A percentile compares a stretch with the other conserved stretches of the same genome.
Evolutionary conservation across 352 stramenopile genomes (phyloP).

Genomic region (Pythium insidiosum): DNA sequence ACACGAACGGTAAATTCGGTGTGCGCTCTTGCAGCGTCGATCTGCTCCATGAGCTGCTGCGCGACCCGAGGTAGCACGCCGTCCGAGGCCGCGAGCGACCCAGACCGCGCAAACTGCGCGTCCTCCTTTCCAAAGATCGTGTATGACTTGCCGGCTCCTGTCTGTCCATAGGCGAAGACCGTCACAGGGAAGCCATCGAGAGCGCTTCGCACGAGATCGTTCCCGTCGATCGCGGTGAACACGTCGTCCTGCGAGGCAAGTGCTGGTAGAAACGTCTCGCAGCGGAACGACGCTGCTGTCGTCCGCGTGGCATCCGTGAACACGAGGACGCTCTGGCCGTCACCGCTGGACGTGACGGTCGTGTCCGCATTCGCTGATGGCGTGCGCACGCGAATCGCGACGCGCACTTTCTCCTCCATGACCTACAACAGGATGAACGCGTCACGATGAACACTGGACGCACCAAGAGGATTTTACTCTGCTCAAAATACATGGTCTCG

Average conservation of each 20-base stretch:
- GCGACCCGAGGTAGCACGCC: constrained; percentile 48
- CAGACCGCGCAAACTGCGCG: not conserved
- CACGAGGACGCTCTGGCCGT: constrained; percentile 33
- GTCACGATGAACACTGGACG: not conserved
- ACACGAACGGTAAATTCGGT: constrained; percentile 56
- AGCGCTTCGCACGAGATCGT: constrained; percentile 38
- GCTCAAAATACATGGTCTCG: not conserved
- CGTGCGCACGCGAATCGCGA: constrained; percentile 55
- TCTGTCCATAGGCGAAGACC: constrained; percentile 73
- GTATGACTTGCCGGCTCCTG: constrained; percentile 61
- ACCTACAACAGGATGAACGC: constrained; percentile 10
- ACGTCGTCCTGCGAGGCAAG: constrained; percentile 33
- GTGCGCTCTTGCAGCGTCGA: constrained; percentile 23
- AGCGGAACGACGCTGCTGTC: constrained; percentile 48
- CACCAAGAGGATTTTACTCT: not conserved
- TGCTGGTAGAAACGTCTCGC: constrained; percentile 41
- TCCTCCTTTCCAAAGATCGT: constrained; percentile 72
- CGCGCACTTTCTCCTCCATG: constrained; percentile 58
- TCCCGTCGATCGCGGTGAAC: constrained; percentile 35
- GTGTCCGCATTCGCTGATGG: constrained; percentile 15
- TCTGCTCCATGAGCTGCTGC: constrained; percentile 38
- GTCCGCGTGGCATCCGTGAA: constrained; percentile 25
- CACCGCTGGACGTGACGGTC: constrained; percentile 25
- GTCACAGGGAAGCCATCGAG: constrained; percentile 63
- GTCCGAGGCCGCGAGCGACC: constrained; percentile 5